phyloP scores from a whole-genome alignment of 371 early-diverging fungal genomes.

The Cokeromyces recurvatus region DNA sequence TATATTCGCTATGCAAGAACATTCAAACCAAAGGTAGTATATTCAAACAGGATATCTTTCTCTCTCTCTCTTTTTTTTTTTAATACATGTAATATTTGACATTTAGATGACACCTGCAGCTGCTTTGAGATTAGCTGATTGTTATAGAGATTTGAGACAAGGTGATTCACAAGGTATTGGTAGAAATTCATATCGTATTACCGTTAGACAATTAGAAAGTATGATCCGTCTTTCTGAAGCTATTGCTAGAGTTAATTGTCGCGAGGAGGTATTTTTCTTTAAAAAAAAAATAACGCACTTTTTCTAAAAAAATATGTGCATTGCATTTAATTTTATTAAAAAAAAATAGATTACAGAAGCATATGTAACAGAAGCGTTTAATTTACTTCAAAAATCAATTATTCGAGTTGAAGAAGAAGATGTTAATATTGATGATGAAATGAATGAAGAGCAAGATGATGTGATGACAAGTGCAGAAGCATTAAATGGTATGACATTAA shows the following conservation, averaged over 20 bases:
- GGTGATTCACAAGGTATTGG: slow-evolving; percentile 75
- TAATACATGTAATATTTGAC: not conserved
- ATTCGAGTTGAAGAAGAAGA: slow-evolving; percentile 91
- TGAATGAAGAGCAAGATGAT: slow-evolving; percentile 32
- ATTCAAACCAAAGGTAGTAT: slow-evolving; percentile 72
- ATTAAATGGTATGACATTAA: slow-evolving; percentile 23
- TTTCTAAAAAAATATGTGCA: not conserved
- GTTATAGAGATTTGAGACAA: slow-evolving; percentile 91
- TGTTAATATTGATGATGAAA: slow-evolving; percentile 61
- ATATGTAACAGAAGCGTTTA: slow-evolving; percentile 91
- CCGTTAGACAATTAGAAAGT: slow-evolving; percentile 97
- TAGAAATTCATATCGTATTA: slow-evolving; percentile 91
- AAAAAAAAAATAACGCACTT: not conserved
- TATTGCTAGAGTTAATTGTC: slow-evolving; percentile 89
- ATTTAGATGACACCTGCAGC: slow-evolving; percentile 75
- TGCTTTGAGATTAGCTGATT: slow-evolving; percentile 71
- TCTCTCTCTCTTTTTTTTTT: too few species aligned
- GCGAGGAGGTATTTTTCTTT: slow-evolving; percentile 50
- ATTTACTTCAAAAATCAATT: slow-evolving; percentile 89
- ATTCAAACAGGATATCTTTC: not conserved
- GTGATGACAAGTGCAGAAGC: slow-evolving; percentile 37
- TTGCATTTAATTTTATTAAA: not conserved
- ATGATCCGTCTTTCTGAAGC: slow-evolving; percentile 98
- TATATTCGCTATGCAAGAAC: slow-evolving; percentile 91
- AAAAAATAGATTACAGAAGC: slow-evolving; percentile 60